Percentiles rank a stretch among this genome's conserved stretches.
Evolutionary conservation across 805 yeast species (phyloP).

Genomic region (Wickerhamiella domercqiae): DNA sequence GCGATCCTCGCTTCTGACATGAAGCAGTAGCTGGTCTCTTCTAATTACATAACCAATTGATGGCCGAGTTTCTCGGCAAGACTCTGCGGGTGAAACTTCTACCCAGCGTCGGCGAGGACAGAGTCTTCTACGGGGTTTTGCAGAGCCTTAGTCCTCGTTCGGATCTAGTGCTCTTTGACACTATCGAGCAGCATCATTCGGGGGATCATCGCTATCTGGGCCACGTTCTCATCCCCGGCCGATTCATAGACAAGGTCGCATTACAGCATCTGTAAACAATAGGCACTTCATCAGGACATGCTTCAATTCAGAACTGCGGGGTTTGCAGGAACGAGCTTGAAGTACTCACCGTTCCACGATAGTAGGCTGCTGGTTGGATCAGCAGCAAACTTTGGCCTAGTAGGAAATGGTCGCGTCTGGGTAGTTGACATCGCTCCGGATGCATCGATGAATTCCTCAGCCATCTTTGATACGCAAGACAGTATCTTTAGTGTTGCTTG

Average conservation of each 20-base stretch:
- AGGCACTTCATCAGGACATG: constrained; percentile 34
- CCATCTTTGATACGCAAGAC: constrained; percentile 77
- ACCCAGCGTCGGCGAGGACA: constrained; percentile 21
- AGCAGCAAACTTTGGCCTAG: constrained; percentile 84
- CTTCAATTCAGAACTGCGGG: constrained; percentile 60
- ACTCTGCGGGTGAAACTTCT: constrained; percentile 18
- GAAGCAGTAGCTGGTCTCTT: too few species aligned
- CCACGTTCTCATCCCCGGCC: constrained; percentile 23
- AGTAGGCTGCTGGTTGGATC: constrained; percentile 80
- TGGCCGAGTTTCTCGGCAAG: constrained; percentile 14
- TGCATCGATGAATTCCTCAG: constrained; percentile 44
- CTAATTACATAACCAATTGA: too few species aligned
- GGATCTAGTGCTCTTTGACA: constrained; percentile 22
- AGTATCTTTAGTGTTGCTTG: constrained; percentile 78
- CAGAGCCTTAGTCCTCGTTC: constrained; percentile 19
- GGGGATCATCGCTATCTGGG: constrained; percentile 20
- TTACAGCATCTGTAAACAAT: constrained; percentile 11
- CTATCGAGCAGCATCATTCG: constrained; percentile 20
- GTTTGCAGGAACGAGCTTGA: constrained; percentile 72
- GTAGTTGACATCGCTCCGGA: constrained; percentile 50
- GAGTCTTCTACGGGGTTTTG: constrained; percentile 23
- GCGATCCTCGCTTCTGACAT: too few species aligned
- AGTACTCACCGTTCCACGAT: constrained; percentile 85
- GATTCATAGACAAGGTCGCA: constrained; percentile 15
- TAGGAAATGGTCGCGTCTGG: constrained; percentile 78